A percentile compares a stretch with the other conserved stretches of the same genome.
Evolutionary conservation across 2,329 filamentous ascomycete species (phyloP).

Genomic region (Cercospora berteroae): DNA sequence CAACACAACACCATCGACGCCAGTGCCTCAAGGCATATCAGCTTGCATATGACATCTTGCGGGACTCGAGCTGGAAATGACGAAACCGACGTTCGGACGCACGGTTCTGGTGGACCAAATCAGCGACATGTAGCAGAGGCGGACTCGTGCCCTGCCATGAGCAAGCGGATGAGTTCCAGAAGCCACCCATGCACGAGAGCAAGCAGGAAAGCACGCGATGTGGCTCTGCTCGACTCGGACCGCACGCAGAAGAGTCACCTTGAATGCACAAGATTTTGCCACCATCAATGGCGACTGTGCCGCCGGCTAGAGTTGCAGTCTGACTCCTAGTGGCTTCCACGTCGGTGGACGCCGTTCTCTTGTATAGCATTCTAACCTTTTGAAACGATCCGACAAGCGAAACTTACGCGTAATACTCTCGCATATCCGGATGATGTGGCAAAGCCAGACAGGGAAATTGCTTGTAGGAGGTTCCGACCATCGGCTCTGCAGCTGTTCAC

Average conservation of each 20-base stretch:
- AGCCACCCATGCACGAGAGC: not conserved
- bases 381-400: not conserved
- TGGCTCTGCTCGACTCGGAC: not conserved
- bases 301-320: not conserved
- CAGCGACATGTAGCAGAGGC: not conserved
- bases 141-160: not conserved
- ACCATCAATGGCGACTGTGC: not conserved
- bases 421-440: not conserved
- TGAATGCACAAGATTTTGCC: not conserved
- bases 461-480: conserved; percentile 2
- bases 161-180: not conserved
- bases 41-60: not conserved
- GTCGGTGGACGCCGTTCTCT: not conserved
- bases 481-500: not conserved
- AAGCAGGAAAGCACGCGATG: not conserved
- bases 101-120: not conserved
- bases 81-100: no score
- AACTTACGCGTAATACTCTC: not conserved
- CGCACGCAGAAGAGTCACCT: not conserved
- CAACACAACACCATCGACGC: not conserved
- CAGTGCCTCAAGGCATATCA: not conserved
- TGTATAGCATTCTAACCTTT: not conserved
- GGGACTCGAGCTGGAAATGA: not conserved
- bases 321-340: not conserved
- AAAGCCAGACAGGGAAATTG: not conserved